Evolutionary conservation across 2,329 filamentous ascomycete genomes (phyloP), one percentile per base, ranked within the genome.

Genomic region (Celoporthe dispersa): DNA sequence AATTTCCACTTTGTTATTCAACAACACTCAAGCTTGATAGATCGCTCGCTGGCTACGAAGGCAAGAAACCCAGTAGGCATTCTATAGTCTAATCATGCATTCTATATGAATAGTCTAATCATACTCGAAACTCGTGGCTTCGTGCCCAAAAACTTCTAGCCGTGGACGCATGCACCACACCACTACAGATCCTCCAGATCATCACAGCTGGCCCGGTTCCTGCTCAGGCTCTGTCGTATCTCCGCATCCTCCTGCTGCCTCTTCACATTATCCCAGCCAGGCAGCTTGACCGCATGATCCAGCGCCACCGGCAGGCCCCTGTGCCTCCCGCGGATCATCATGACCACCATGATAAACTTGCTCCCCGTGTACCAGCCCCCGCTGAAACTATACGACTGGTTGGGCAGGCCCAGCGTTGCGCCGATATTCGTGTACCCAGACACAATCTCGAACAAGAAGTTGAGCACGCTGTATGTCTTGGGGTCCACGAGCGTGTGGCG

Each of bases 401-500:
- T 55, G 6, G 70, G 65, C 22, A 70, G 25, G 2, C 70, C 70
- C 1, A 68, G 59, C 19, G 70, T 70, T 3, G 68, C 31, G 0
- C 70, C 70, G n/a, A 71, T 70, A 35, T 71, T 71, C 1, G 70
- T 71, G 31, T 71, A 71, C 1, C 70, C 70, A 1, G 70, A 70
- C 1, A 87, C 83, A 11, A 87, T 84, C 75, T 89, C 87, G 71
- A 89, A 89, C 1, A 87, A 76, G 68, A 90, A 83, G 73, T 88
- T 90, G 76, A 90, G 90, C 6, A 88, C 84, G 28, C 85, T 86
- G 76, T 85, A 90, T 55, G 77, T 84, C 11, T 79, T 78, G 0
- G 87, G 87, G 67, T 88, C 83, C 6, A 77, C 74, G 1, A 84
- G 79, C 66, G 87, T 88, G 68, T 88, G 84, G 6, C 80, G 78